Evolutionary conservation across 2,329 filamentous ascomycete species (phyloP), one percentile per base, ranked within the genome.

Genomic region (Dryadomyces sulphureus): DNA sequence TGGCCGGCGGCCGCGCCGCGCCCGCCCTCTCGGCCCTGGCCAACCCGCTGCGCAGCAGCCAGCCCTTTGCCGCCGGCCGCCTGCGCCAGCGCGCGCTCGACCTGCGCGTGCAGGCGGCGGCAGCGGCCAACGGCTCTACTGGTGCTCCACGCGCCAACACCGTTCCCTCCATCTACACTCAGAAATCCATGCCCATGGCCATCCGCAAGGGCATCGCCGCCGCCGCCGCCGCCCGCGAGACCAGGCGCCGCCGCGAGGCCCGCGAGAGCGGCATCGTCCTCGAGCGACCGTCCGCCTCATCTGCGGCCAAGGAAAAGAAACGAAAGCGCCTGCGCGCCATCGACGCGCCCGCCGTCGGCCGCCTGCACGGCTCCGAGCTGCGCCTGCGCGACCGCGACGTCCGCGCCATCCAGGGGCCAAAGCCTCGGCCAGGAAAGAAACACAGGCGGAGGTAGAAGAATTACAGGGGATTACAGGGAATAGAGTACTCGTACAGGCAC

Each of bases 231-330:
- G 63, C 68, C 24, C 77, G 75, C 49, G 89, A 95, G 60, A 66
- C 73, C 12, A 83, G 74, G 65, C 68, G 90, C 44, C 70, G 90
- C 34, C 70, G 69, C 36, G 86, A 94, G 60, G 92, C 92, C 2
- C 77, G 73, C 57, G 90, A 96, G 69, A 94, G 90, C 55, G 92
- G 90, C 6, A 80, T 96, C 54, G 79, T 96, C 42, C 67, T 96
- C 30, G 92, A 96, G 68, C 71, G 69, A 50, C 56, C 59, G 22
- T 25, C 47, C 17, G 20, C 40, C 12, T 67, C 55, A 47, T 20
- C 44, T 7, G 7, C 36, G 11, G 19, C 35, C 5, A 35, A 30
- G 16, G 19, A 19, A 46, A 58, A 61, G 46, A 67, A 60, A 48
- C 65, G 62, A 48, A 65, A 65, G 45, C 69, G 52, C 21, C 19